Percentiles rank a stretch among this genome's conserved stretches.
These are phyloP conservation scores for Penicillium parvum DNA, from an alignment of 495 filamentous ascomycete species.

Conservation along the genomic window DNA sequence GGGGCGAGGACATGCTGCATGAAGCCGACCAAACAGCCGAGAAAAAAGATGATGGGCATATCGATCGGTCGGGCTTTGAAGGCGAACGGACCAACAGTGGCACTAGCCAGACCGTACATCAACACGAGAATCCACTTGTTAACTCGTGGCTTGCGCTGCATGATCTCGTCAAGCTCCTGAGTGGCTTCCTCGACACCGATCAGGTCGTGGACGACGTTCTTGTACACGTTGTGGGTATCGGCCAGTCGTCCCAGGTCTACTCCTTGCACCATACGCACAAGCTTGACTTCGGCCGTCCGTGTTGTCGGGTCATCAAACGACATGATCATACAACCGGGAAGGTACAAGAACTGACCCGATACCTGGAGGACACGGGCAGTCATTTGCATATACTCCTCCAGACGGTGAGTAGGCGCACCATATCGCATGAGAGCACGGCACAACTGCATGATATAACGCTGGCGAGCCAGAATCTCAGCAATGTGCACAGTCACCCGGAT, in stretches of 20 bases:
- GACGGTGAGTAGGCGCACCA: conserved; percentile 70
- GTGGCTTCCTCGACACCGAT: conserved; percentile 84
- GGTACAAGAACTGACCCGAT: conserved; percentile 85
- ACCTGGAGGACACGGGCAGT: conserved; percentile 83
- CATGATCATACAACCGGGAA: conserved; percentile 93
- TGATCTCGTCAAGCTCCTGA: conserved; percentile 62
- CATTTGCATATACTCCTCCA: conserved; percentile 91
- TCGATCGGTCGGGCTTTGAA: conserved; percentile 84
- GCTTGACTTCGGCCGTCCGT: conserved; percentile 88
- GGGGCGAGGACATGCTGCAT: conserved; percentile 80
- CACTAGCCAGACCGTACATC: conserved; percentile 78
- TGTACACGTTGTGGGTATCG: conserved; percentile 87
- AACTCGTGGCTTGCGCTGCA: conserved; percentile 59
- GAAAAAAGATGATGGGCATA: conserved; percentile 78
- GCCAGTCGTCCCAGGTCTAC: conserved; percentile 81
- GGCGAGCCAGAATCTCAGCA: conserved; percentile 76
- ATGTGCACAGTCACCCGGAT: conserved; percentile 81
- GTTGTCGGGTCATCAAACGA: conserved; percentile 87
- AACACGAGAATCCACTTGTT: conserved; percentile 68
- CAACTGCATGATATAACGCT: conserved; percentile 81
- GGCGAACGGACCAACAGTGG: conserved; percentile 75
- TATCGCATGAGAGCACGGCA: conserved; percentile 85
- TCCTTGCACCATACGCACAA: conserved; percentile 72
- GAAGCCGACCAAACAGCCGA: conserved; percentile 76
- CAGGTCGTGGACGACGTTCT: conserved; percentile 84